These are phyloP conservation scores for Teratosphaeria epicoccoides DNA, from an alignment of 2,329 filamentous ascomycete species.

Conservation along the genomic window DNA sequence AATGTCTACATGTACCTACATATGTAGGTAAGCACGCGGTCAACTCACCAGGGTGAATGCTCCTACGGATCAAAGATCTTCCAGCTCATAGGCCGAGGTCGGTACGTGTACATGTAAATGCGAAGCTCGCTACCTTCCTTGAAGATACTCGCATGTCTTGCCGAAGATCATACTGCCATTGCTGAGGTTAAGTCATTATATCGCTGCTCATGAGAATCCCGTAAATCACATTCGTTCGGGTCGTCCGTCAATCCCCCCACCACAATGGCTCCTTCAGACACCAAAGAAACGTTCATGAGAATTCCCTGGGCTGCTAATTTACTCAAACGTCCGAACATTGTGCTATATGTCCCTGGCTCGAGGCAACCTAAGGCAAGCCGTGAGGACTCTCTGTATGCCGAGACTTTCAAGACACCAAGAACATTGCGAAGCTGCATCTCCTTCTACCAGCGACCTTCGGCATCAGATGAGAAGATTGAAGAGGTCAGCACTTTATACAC, in stretches of 20 bases:
- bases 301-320: conserved; percentile 25
- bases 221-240: background rate
- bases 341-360: conserved; percentile 28
- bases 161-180: too few relatives aligned
- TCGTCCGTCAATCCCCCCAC: background rate
- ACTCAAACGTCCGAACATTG: conserved; percentile 22
- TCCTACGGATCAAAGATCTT: background rate
- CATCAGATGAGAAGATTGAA: conserved; percentile 20
- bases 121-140: background rate
- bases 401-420: conserved; percentile 40
- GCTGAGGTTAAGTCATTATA: background rate
- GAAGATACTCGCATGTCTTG: too few relatives aligned
- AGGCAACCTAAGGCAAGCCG: conserved; percentile 29
- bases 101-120: background rate
- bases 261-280: conserved; percentile 11
- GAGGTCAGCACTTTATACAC: conserved; percentile 32
- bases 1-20: too few relatives aligned
- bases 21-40: too few relatives aligned
- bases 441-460: conserved; percentile 31
- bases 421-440: conserved; percentile 40
- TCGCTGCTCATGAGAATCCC: background rate
- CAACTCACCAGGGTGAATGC: too few relatives aligned
- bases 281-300: conserved; percentile 18
- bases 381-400: conserved; percentile 44
- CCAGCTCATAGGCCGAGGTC: background rate